Evolutionary conservation across 441 rosid genomes (phyloP).

Genomic region (Adansonia gregorii): DNA sequence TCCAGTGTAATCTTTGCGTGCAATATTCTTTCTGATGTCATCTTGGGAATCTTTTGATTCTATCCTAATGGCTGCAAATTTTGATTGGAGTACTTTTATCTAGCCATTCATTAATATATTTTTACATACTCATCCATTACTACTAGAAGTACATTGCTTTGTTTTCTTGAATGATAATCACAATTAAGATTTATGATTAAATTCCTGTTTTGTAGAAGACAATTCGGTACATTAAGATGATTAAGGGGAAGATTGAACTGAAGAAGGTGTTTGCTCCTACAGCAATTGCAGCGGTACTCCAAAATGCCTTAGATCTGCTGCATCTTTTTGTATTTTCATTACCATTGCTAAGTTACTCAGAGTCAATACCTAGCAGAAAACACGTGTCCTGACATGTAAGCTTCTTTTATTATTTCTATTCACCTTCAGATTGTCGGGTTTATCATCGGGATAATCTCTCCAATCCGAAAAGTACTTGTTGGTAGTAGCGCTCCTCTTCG

Average conservation of each 20-base stretch:
- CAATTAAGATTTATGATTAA: constrained; percentile 5
- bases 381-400: not conserved
- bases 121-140: too few species aligned
- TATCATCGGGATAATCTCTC: constrained; percentile 36
- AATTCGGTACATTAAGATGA: not conserved
- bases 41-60: not conserved
- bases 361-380: not conserved
- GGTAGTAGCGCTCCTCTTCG: constrained; percentile 47
- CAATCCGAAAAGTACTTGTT: constrained; percentile 33
- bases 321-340: not conserved
- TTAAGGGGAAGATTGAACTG: constrained; percentile 26
- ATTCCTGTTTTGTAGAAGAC: constrained; percentile 10
- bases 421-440: constrained; percentile 40
- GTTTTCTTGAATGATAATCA: not conserved
- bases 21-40: too few species aligned
- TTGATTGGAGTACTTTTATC: not conserved
- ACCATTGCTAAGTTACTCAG: not conserved
- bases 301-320: not conserved
- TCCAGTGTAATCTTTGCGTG: not conserved
- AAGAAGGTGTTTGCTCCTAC: constrained; percentile 39
- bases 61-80: not conserved
- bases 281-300: constrained; percentile 43
- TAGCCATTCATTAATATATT: not conserved
- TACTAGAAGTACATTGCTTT: too few species aligned
- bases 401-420: not conserved